Evolutionary conservation across 1,139 yeast genomes (phyloP), one percentile per base, ranked within the genome.

Genomic region (Taiozyma onychis): DNA sequence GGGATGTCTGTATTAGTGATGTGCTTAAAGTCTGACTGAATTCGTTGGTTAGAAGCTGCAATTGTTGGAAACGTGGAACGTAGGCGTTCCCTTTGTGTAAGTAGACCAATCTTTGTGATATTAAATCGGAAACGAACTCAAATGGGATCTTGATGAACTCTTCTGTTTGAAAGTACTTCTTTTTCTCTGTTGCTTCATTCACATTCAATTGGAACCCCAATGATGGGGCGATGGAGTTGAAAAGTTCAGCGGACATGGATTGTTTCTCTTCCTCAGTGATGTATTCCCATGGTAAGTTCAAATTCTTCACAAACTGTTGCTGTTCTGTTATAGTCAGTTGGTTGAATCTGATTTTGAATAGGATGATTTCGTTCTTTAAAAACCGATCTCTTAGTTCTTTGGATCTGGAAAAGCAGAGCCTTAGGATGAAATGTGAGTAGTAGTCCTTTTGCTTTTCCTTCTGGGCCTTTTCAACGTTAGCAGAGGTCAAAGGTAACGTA

Each of bases 321-420:
- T 88, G 90, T 60, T 90, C 98, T n/a, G 67, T 66, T 0, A 80
- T 74, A 47, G 86, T 86, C 56, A 88, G 74, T 62, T 77, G 67
- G 54, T 77, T 77, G 66, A 79, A 91, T 55, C 99, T 75, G 46
- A 90, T 72, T 60, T 77, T 81, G 71, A 95, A 91, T 46, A 95
- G 72, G 21, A 78, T 70, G 1, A 87, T 74, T 63, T 93, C 99
- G 44, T 89, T 81, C 57, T 81, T 80, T 42, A 88, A 73, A 61
- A 93, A 91, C 62, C 93, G 81, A 45, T 76, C 80, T 50, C 98
- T 76, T 48, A 91, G 75, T 54, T 93, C 98, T 50, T 88, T 88
- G n/a, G 86, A 80, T 54, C 96, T 80, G 63, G 98, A 88, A 64
- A 93, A 93, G 48, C 96, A 97, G 47, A 93, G 73, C 51, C 97